Evolutionary conservation across 139 green algal genomes (phyloP), one percentile per base, ranked within the genome.

Genomic region (Trebouxia sp.): DNA sequence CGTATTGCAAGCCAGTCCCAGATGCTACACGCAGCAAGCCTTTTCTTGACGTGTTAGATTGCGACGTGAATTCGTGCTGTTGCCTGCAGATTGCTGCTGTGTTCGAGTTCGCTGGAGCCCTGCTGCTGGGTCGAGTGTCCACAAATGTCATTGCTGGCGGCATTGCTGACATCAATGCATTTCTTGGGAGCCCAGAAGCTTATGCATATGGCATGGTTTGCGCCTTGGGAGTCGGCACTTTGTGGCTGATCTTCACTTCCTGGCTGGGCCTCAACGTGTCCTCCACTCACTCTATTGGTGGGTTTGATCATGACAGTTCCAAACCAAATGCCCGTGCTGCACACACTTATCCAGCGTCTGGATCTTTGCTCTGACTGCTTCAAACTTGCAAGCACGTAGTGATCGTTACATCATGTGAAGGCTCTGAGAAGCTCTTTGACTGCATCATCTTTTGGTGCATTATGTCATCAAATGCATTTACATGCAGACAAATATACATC

Each of bases 231-330:
- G 77, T 88, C 2, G 81, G 76, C 41, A 78, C 79, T 56, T 17
- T 88, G 22, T 92, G 84, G 85, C 83, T 86, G 32, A 74, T 69
- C 17, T 7, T 88, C 0, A 87, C 87, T 37, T 88, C 84, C 0
- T 85, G 75, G 58, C 56, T 84, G 28, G 87, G 85, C 53, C 82
- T 92, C 26, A 90, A 90, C 43, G 89, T 94, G 30, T 90, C 82
- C 0, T 82, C 85, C 9, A 92, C 88, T 5, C 89, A 92, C 83
- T 89, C 83, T 35, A 88, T 87, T 80, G 88, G 78, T 78, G 15
- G 9, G 47, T 56, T 79, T 56, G 11, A 42, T 30, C 72, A 58
- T 65, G 67, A 17, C 35, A n/a, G n/a, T 17, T 35, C 17, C 26
- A n/a, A 65, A 43, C 24, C 50, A 38, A 32, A 51, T 51, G 3